These are phyloP conservation scores for Micractinium conductrix DNA, from an alignment of 139 green algal genomes.

Conservation along the genomic window DNA sequence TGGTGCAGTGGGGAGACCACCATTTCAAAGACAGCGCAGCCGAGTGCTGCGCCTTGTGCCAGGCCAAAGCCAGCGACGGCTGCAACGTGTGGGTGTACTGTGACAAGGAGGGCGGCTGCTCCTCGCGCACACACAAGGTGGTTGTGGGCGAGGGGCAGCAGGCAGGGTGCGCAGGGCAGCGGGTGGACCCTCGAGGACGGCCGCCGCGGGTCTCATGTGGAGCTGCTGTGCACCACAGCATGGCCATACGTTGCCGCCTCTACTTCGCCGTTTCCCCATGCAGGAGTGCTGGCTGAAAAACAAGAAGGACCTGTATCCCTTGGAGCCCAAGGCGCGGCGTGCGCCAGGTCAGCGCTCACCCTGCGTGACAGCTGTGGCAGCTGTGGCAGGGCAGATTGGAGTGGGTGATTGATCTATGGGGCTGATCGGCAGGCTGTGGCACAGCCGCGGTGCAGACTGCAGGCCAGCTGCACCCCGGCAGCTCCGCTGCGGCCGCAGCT, in stretches of 20 bases:
- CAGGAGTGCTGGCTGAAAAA: constrained; percentile 55
- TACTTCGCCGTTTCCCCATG: not conserved
- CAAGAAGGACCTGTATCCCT: constrained; percentile 13
- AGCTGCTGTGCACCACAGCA: not conserved
- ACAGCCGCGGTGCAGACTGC: no score
- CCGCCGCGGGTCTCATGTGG: not conserved
- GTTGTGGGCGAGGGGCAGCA: not conserved
- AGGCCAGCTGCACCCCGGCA: no score
- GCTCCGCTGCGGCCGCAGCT: no score
- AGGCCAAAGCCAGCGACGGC: not conserved
- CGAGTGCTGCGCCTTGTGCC: constrained; percentile 40
- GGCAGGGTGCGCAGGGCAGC: not conserved
- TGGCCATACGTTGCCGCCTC: not conserved
- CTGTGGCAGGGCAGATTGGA: no score
- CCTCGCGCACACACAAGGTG: not conserved
- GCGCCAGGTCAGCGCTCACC: not conserved
- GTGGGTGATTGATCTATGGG: no score
- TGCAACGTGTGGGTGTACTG: constrained; percentile 52
- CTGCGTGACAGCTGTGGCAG: no score
- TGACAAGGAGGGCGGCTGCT: not conserved
- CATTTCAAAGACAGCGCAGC: constrained; percentile 14
- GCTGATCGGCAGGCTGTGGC: no score
- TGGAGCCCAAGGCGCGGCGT: constrained; percentile 8
- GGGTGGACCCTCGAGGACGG: not conserved
- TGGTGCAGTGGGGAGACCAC: not conserved